Conservation (phyloP, 1,284 basidiomycete genomes). For the Phlebopus sp. region DNA sequence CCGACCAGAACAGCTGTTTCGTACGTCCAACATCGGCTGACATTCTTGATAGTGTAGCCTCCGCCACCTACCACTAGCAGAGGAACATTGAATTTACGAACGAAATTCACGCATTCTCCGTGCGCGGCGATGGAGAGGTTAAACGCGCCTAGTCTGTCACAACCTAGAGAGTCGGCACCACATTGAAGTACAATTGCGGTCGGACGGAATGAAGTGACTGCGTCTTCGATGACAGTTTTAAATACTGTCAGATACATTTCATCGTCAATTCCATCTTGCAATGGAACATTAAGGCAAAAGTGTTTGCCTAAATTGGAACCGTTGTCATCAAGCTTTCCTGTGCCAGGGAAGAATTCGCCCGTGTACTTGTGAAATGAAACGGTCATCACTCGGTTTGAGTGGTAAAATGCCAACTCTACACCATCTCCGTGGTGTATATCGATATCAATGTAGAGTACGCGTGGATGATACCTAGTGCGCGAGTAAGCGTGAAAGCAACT, state of each 20-base stretch:
- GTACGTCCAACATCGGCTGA: constrained; percentile 98
- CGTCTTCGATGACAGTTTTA: constrained; percentile 95
- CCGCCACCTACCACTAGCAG: constrained; percentile 92
- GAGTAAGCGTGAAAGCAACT: background rate
- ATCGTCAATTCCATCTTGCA: constrained; percentile 97
- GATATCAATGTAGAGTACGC: constrained; percentile 95
- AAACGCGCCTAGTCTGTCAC: constrained; percentile 94
- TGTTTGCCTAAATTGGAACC: constrained; percentile 88
- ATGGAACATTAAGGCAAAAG: constrained; percentile 93
- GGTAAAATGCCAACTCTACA: constrained; percentile 97
- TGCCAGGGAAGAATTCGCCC: constrained; percentile 97
- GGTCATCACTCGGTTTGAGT: constrained; percentile 96
- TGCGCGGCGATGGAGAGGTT: constrained; percentile 99
- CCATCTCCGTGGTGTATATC: constrained; percentile 98
- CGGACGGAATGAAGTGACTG: constrained; percentile 87
- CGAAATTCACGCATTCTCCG: constrained; percentile 96
- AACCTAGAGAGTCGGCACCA: constrained; percentile 94
- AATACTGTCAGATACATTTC: constrained; percentile 95
- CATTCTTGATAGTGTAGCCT: constrained; percentile 94
- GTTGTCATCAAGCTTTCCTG: constrained; percentile 90
- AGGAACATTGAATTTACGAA: constrained; percentile 89
- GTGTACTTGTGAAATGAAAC: constrained; percentile 99
- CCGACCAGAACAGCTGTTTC: constrained; percentile 95
- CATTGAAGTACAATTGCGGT: constrained; percentile 94
- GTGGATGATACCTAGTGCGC: constrained; percentile 70